A percentile compares a stretch with the other conserved stretches of the same genome.
These are phyloP conservation scores for Wickerhamiella australiensis DNA, from an alignment of 805 yeast species.

Conservation along the genomic window DNA sequence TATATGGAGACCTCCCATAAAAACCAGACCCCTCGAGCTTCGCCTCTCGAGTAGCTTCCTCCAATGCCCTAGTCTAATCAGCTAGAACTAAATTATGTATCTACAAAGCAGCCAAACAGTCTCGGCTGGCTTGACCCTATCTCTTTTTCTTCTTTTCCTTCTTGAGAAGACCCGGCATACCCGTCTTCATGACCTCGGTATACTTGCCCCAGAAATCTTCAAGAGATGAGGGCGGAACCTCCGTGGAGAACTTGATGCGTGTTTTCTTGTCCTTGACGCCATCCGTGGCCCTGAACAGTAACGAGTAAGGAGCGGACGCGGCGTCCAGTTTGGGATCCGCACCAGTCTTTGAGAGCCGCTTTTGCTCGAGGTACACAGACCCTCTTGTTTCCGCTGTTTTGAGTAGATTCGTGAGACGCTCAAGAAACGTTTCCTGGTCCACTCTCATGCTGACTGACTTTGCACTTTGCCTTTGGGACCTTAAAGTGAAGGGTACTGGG, in stretches of 20 bases:
- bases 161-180: slow-evolving; percentile 65
- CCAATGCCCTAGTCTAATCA: too few species aligned
- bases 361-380: slow-evolving; percentile 29
- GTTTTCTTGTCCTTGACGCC: slow-evolving; percentile 40
- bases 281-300: slow-evolving; percentile 57
- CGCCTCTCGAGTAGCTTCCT: too few species aligned
- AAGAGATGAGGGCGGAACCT: slow-evolving; percentile 48
- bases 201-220: slow-evolving; percentile 71
- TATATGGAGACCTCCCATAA: too few species aligned
- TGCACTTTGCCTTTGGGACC: background rate
- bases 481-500: background rate
- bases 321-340: slow-evolving; percentile 17
- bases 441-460: slow-evolving; percentile 13
- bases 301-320: slow-evolving; percentile 35
- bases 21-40: too few species aligned
- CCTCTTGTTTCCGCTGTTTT: slow-evolving; percentile 24
- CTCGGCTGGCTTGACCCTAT: background rate
- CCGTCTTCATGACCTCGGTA: slow-evolving; percentile 52
- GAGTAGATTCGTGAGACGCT: slow-evolving; percentile 23
- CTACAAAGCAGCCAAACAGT: too few species aligned
- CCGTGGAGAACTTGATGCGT: slow-evolving; percentile 57
- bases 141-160: slow-evolving; percentile 67
- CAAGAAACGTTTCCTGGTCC: slow-evolving; percentile 25
- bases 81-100: background rate
- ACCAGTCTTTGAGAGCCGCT: slow-evolving; percentile 24